A percentile compares a stretch with the other conserved stretches of the same genome.
Evolutionary conservation across 169 alveolate genomes (phyloP).

Genomic region (Plasmodium fragile): DNA sequence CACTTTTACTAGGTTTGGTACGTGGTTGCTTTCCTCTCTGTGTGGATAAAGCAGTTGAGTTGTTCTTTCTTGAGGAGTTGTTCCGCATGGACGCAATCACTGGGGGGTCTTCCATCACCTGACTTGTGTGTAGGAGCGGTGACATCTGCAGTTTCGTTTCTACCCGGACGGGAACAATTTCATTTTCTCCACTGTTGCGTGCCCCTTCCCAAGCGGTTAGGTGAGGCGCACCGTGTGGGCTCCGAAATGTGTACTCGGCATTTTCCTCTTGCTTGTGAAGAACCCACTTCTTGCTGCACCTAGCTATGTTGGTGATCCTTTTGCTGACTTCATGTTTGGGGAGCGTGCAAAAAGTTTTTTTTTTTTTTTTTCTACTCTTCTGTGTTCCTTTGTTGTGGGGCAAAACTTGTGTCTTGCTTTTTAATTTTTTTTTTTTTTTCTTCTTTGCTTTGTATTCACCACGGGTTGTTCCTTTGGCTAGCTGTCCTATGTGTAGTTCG

Average conservation of each 20-base stretch:
- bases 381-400: background rate
- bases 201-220: background rate
- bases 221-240: background rate
- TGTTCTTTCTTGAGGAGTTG: background rate
- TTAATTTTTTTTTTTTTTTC: background rate
- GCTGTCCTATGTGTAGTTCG: background rate
- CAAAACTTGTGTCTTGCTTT: background rate
- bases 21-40: background rate
- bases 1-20: background rate
- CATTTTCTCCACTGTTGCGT: background rate
- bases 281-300: background rate
- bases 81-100: background rate
- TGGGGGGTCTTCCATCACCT: background rate
- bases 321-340: background rate
- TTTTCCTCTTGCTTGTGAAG: background rate
- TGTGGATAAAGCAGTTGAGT: background rate
- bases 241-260: background rate
- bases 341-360: background rate
- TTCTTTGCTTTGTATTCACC: background rate
- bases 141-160: background rate
- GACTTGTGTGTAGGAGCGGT: background rate
- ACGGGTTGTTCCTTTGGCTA: background rate
- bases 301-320: background rate
- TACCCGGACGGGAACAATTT: background rate
- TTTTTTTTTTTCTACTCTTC: background rate